phyloP scores from a whole-genome alignment of 1,284 basidiomycete genomes.

The Malassezia psittaci region DNA sequence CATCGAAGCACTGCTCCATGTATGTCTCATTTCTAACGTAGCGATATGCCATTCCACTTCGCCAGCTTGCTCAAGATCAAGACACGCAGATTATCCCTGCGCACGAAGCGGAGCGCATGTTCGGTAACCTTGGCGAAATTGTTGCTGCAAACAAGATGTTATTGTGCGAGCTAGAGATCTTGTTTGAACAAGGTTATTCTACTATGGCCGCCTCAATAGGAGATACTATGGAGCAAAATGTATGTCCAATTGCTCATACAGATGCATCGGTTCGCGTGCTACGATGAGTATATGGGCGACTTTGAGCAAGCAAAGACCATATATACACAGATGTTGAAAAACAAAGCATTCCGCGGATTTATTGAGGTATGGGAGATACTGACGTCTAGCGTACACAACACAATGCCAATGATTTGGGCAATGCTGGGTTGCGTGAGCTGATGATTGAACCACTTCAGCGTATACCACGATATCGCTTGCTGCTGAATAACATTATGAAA shows the following conservation, averaged over 20 bases:
- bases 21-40: not conserved
- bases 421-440: slow-evolving; percentile 70
- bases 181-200: slow-evolving; percentile 51
- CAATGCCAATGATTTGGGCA: slow-evolving; percentile 66
- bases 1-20: slow-evolving; percentile 31
- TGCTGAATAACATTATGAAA: slow-evolving; percentile 59
- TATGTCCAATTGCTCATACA: slow-evolving; percentile 25
- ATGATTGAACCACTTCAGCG: slow-evolving; percentile 99
- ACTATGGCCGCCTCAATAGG: slow-evolving; percentile 61
- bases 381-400: slow-evolving; percentile 65
- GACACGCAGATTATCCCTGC: slow-evolving; percentile 73
- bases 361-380: not conserved
- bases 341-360: slow-evolving; percentile 67
- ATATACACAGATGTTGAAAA: slow-evolving; percentile 70
- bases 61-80: slow-evolving; percentile 70
- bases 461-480: slow-evolving; percentile 84
- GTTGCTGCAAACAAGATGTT: slow-evolving; percentile 79
- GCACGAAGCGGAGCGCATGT: slow-evolving; percentile 83
- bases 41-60: slow-evolving; percentile 74
- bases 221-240: slow-evolving; percentile 71
- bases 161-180: slow-evolving; percentile 66
- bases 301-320: slow-evolving; percentile 85
- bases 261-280: slow-evolving; percentile 63
- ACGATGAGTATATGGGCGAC: slow-evolving; percentile 79
- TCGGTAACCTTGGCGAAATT: slow-evolving; percentile 83